Percentiles rank a stretch among this genome's conserved stretches.
Evolutionary conservation across 2,329 filamentous ascomycete species (phyloP).

Genomic region (Botrytis porri): DNA sequence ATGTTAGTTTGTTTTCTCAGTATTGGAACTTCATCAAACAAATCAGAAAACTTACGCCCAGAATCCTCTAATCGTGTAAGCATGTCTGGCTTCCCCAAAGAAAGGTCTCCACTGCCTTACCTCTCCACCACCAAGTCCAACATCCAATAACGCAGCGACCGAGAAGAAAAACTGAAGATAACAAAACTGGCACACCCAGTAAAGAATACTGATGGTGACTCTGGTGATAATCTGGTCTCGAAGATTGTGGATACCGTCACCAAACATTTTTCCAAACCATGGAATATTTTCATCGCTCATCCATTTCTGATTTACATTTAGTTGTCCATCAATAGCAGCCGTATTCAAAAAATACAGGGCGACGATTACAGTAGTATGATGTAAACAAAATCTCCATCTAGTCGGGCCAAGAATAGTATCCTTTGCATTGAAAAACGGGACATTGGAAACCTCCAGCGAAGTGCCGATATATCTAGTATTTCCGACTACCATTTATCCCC

Average conservation of each 20-base stretch:
- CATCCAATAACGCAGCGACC: background rate
- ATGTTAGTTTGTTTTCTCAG: background rate
- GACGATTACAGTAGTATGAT: background rate
- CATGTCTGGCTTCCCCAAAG: background rate
- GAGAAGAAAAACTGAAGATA: constrained; percentile 6
- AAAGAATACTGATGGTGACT: background rate
- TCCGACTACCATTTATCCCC: background rate
- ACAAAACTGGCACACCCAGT: background rate
- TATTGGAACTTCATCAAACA: fast-evolving
- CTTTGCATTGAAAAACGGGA: background rate
- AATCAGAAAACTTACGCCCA: background rate
- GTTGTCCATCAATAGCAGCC: background rate
- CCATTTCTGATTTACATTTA: background rate
- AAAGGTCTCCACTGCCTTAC: background rate
- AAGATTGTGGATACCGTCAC: background rate
- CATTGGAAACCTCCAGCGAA: background rate
- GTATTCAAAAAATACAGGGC: background rate
- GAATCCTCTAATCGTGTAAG: background rate
- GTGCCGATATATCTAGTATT: background rate
- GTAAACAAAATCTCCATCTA: background rate
- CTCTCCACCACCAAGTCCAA: background rate
- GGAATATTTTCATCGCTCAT: background rate
- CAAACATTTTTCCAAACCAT: background rate
- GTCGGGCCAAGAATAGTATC: background rate
- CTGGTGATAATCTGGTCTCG: background rate